Percentiles rank a stretch among this genome's conserved stretches.
Evolutionary conservation across 495 filamentous ascomycete genomes (phyloP).

Genomic region (Niebla homalea): DNA sequence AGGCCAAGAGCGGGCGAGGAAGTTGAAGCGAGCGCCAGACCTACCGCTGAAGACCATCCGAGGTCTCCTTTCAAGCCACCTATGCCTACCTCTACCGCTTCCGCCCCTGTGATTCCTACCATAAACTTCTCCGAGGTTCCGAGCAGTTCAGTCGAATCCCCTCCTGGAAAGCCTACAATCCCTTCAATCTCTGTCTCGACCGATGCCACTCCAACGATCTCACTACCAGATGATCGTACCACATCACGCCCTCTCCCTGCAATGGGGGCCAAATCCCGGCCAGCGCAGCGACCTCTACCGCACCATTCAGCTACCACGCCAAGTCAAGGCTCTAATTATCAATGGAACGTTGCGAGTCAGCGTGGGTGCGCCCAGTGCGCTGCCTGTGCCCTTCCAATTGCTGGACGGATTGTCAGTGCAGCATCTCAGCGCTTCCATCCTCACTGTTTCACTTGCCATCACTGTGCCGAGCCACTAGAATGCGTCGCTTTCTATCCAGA

Average conservation of each 20-base stretch:
- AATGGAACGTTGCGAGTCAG: constrained; percentile 27
- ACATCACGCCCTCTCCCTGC: constrained; percentile 1
- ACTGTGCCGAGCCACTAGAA: constrained; percentile 79
- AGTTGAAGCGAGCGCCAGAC: neutral
- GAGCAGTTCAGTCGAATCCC: constrained; percentile 21
- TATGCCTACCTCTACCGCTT: constrained; percentile 18
- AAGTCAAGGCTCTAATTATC: constrained; percentile 7
- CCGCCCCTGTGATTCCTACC: constrained; percentile 31
- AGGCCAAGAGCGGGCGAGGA: constrained; percentile 35
- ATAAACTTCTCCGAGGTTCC: constrained; percentile 42
- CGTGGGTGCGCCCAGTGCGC: constrained; percentile 70
- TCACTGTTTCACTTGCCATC: constrained; percentile 79
- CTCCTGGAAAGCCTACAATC: constrained; percentile 20
- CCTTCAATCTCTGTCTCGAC: constrained; percentile 54
- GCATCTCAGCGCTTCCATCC: constrained; percentile 79
- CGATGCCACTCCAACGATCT: constrained; percentile 20
- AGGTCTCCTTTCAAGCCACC: constrained; percentile 8
- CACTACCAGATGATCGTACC: constrained; percentile 12
- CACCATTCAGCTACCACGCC: constrained; percentile 19
- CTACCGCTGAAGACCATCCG: neutral
- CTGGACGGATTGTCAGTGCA: constrained; percentile 80
- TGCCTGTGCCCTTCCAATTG: constrained; percentile 68
- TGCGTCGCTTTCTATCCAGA: constrained; percentile 94
- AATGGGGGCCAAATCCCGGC: neutral
- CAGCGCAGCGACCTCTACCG: constrained; percentile 14